Percentiles rank a stretch among this genome's conserved stretches.
Conservation (phyloP, 1,284 basidiomycete genomes). For the Sanghuangporus baumii region DNA sequence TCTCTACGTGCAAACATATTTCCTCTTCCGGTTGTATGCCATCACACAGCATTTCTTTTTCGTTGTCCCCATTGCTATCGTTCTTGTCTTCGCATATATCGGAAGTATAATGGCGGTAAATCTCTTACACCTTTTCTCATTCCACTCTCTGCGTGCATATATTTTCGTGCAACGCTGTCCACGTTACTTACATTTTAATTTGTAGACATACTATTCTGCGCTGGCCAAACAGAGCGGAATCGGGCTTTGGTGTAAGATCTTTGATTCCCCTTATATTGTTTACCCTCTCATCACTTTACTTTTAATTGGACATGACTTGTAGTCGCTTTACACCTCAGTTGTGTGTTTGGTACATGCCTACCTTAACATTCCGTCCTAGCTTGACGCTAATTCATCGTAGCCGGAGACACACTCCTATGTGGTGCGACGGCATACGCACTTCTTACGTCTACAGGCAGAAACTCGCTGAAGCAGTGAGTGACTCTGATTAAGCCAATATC, state of each 20-base stretch:
- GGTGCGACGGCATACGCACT: constrained; percentile 28
- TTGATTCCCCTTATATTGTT: not conserved
- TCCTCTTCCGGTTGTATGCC: constrained; percentile 25
- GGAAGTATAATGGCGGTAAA: constrained; percentile 25
- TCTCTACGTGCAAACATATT: constrained; percentile 29
- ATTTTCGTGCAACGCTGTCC: not conserved
- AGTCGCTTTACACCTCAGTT: constrained; percentile 27
- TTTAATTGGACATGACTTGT: not conserved
- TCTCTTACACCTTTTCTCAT: not conserved
- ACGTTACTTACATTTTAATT: not conserved
- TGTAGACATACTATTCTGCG: not conserved
- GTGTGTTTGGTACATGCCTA: constrained; percentile 28
- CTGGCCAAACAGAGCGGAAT: not conserved
- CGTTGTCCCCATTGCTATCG: constrained; percentile 21
- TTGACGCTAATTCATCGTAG: constrained; percentile 20
- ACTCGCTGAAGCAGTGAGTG: constrained; percentile 28
- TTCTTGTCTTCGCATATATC: constrained; percentile 27
- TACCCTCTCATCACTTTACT: not conserved
- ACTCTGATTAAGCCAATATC: not conserved
- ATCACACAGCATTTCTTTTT: constrained; percentile 24
- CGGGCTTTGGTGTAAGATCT: constrained; percentile 6
- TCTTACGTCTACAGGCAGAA: constrained; percentile 24
- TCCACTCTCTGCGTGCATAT: not conserved
- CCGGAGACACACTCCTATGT: constrained; percentile 28
- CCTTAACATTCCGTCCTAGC: not conserved